These are phyloP conservation scores for Deinandra increscens DNA, from an alignment of 129 eudicot species.

Conservation along the genomic window DNA sequence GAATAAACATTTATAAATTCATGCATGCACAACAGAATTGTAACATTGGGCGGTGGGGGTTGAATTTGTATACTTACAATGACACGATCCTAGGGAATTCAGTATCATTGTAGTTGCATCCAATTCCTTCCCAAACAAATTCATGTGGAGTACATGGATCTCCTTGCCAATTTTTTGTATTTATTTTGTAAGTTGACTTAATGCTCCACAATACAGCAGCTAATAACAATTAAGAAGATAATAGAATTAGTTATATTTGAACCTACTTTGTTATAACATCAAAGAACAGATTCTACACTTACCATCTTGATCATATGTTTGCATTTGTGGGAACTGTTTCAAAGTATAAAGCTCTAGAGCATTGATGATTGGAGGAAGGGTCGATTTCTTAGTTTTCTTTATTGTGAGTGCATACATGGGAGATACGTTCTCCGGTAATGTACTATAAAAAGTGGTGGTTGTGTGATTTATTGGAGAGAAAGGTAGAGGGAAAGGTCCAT, in stretches of 20 bases:
- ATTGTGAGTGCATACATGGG: constrained; percentile 27
- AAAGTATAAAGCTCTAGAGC: constrained; percentile 46
- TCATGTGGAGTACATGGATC: no score
- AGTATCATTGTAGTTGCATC: constrained; percentile 35
- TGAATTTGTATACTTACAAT: constrained; percentile 30
- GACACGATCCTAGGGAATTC: constrained; percentile 23
- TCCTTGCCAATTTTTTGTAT: no score
- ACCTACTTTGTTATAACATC: background rate
- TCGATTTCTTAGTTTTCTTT: constrained; percentile 36
- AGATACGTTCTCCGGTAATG: constrained; percentile 6
- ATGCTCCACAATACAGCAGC: no score
- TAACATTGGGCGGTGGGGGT: background rate
- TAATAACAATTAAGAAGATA: constrained; percentile 7
- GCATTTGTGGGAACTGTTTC: constrained; percentile 17
- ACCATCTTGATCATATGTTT: constrained; percentile 47
- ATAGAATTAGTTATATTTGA: background rate
- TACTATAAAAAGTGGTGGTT: constrained; percentile 11
- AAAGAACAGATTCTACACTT: constrained; percentile 19
- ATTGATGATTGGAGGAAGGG: constrained; percentile 48
- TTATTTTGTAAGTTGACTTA: no score
- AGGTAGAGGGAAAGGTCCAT: constrained; percentile 25
- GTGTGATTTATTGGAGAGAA: constrained; percentile 25
- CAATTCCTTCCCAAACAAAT: no score
- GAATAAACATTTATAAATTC: background rate
- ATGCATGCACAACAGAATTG: background rate